Conservation (phyloP, 2,329 filamentous ascomycete species). For the Xylaria sp. region DNA sequence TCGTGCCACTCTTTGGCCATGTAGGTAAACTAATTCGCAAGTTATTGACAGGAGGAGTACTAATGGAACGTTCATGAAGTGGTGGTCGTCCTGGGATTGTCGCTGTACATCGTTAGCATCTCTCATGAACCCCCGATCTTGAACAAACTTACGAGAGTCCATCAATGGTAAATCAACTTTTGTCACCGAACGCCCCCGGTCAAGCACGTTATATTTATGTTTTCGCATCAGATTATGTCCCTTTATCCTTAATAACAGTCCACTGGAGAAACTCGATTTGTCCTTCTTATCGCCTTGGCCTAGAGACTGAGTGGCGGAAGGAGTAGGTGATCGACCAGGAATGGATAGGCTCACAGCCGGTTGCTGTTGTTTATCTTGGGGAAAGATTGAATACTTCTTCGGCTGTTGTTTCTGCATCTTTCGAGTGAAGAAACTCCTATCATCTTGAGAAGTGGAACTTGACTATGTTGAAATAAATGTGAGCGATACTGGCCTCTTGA, state of each 20-base stretch:
- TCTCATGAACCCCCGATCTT: background rate
- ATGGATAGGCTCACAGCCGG: conserved; percentile 43
- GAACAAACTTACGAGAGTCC: conserved; percentile 59
- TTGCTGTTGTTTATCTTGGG: conserved; percentile 46
- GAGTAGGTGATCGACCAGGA: conserved; percentile 43
- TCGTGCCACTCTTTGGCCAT: conserved; percentile 3
- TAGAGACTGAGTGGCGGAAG: conserved; percentile 37
- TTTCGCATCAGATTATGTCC: conserved; percentile 53
- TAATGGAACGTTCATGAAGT: conserved; percentile 59
- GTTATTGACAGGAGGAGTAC: conserved; percentile 53
- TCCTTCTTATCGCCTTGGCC: conserved; percentile 43
- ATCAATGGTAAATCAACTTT: conserved; percentile 58
- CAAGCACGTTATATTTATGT: conserved; percentile 59
- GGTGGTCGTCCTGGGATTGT: conserved; percentile 62
- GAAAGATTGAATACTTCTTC: conserved; percentile 58
- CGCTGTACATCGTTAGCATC: conserved; percentile 40
- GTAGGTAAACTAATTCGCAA: conserved; percentile 42
- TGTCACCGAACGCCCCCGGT: conserved; percentile 62
- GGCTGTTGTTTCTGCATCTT: conserved; percentile 54
- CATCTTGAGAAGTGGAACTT: conserved; percentile 33
- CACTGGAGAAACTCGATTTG: conserved; percentile 35
- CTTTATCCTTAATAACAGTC: conserved; percentile 50
- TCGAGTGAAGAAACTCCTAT: conserved; percentile 49
- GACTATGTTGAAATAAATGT: conserved; percentile 27
- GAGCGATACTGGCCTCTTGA: conserved; percentile 24